Evolutionary conservation across 805 yeast species (phyloP), one percentile per base, ranked within the genome.

Genomic region (Wickerhamomyces rabaulensis): DNA sequence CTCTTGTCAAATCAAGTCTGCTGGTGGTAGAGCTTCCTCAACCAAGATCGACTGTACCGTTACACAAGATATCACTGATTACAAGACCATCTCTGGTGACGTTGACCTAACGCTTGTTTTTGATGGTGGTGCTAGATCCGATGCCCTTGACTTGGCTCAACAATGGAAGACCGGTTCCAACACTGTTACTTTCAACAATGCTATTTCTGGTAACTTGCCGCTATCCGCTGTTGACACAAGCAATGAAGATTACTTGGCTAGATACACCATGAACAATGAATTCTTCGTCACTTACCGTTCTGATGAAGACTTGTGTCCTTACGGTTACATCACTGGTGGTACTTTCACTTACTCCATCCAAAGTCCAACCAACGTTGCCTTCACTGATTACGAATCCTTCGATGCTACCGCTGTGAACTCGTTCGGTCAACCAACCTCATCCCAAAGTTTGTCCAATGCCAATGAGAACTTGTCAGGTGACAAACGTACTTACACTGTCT

Each of bases 221-320:
- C 45, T 47, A 31, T 12, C 19, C 17, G 29, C 39, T 6, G 12
- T 42, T 9, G 21, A 27, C 27, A 21, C 46, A 7, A 20, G 33
- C 9, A 2, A 38, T 12, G 10, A 8, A n/a, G 19, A 21, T 4
- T 42, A 45, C 23, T 8, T 43, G 6, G 25, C 40, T 15, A 44
- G 55, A 47, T 40, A 46, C 31, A 47, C 52, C 4, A 52, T 52
- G 55, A 41, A 47, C 35, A 52, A 52, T 9, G 55, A 52, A 36
- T 33, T 29, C 19, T 47, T 47, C 40, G 46, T 40, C 42, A 49
- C 49, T 41, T 52, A 41, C 41, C 12, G 36, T 38, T 25, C 49
- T 9, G 49, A 47, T 10, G 15, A 17, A 1, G 17, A 38, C 15
- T 7, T 45, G 5, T 49, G 54, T 39, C 12, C 17, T n/a, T 40